Evolutionary conservation across 805 yeast species (phyloP).

Genomic region (Myxozyma kluyveri): DNA sequence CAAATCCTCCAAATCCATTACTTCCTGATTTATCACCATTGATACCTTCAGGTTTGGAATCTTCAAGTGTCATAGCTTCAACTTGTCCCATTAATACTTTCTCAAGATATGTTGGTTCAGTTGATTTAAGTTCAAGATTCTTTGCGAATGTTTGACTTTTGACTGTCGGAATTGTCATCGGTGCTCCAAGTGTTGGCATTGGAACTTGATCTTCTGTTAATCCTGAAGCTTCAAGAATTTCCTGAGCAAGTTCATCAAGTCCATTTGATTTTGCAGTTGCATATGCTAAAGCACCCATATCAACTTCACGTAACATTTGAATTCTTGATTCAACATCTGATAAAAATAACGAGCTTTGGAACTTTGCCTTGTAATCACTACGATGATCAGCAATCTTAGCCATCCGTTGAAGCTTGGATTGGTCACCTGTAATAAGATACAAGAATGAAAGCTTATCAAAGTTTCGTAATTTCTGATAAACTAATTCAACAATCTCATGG

Average conservation of each 20-base stretch:
- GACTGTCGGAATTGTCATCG: slow-evolving; percentile 50
- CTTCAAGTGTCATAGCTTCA: slow-evolving; percentile 59
- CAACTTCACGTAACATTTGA: slow-evolving; percentile 68
- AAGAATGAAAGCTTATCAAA: slow-evolving; percentile 89
- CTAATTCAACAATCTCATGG: slow-evolving; percentile 76
- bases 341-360: slow-evolving; percentile 78
- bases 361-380: slow-evolving; percentile 71
- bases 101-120: slow-evolving; percentile 78
- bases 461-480: slow-evolving; percentile 79
- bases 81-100: slow-evolving; percentile 75
- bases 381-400: slow-evolving; percentile 84
- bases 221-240: slow-evolving; percentile 69
- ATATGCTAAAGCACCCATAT: slow-evolving; percentile 85
- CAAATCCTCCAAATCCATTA: slow-evolving; percentile 29
- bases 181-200: slow-evolving; percentile 50
- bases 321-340: slow-evolving; percentile 75
- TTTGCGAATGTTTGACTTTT: slow-evolving; percentile 44
- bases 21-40: slow-evolving; percentile 33
- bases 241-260: slow-evolving; percentile 67
- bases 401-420: slow-evolving; percentile 74
- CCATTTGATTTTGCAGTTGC: slow-evolving; percentile 89
- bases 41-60: slow-evolving; percentile 29
- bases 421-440: slow-evolving; percentile 81
- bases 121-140: slow-evolving; percentile 81
- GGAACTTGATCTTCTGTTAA: slow-evolving; percentile 60